A percentile compares a stretch with the other conserved stretches of the same genome.
Conservation (phyloP, 2,329 filamentous ascomycete species). For the Penicillium sp. region DNA sequence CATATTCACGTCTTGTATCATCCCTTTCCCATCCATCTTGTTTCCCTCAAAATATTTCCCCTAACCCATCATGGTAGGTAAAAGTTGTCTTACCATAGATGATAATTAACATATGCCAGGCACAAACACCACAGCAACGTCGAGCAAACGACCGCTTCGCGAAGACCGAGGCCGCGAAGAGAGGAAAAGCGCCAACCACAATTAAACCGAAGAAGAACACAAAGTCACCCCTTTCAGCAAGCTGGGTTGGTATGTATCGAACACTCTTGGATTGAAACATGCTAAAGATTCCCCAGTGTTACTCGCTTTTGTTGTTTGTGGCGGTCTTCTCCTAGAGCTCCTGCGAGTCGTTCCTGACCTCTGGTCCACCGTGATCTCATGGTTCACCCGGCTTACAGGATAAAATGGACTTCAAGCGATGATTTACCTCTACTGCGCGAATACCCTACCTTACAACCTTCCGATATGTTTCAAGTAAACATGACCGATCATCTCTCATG, state of each 20-base stretch:
- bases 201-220: conserved; percentile 49
- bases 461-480: background rate
- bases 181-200: conserved; percentile 52
- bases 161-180: conserved; percentile 57
- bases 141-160: conserved; percentile 62
- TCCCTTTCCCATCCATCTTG: background rate
- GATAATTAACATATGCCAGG: conserved; percentile 36
- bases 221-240: conserved; percentile 55
- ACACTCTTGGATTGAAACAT: background rate
- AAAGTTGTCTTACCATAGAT: background rate
- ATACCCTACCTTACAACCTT: conserved; percentile 13
- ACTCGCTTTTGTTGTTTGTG: conserved; percentile 62
- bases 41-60: background rate
- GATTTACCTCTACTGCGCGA: conserved; percentile 3
- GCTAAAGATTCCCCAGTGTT: conserved; percentile 46
- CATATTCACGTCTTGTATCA: conserved; percentile 1
- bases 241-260: conserved; percentile 58
- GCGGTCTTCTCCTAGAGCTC: conserved; percentile 59
- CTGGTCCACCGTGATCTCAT: conserved; percentile 36
- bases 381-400: conserved; percentile 26
- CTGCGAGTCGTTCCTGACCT: conserved; percentile 45
- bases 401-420: conserved; percentile 6
- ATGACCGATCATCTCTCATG: background rate
- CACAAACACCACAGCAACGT: conserved; percentile 65
- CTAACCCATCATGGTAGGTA: conserved; percentile 1